phyloP scores from a whole-genome alignment of 1,139 yeast species.

The Blastobotrys aristatus region DNA sequence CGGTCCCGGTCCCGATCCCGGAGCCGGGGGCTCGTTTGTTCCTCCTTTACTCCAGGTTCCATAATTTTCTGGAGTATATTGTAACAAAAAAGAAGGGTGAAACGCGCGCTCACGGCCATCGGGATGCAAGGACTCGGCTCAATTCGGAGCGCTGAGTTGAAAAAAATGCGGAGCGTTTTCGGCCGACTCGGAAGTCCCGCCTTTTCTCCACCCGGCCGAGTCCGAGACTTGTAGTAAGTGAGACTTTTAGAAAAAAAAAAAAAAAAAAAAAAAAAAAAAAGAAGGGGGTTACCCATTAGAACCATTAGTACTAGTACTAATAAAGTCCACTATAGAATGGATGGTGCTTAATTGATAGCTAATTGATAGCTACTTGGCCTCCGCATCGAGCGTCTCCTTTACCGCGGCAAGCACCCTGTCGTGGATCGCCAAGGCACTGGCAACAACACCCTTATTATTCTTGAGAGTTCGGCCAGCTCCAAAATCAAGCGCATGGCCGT shows the following conservation, averaged over 20 bases:
- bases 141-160: neutral
- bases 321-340: too few relatives aligned
- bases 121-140: neutral
- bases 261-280: too few relatives aligned
- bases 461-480: slow-evolving; percentile 78
- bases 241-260: too few relatives aligned
- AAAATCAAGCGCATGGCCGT: slow-evolving; percentile 68
- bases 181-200: neutral
- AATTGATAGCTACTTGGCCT: too few relatives aligned
- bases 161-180: neutral
- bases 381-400: too few relatives aligned
- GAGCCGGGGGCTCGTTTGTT: too few relatives aligned
- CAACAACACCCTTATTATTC: slow-evolving; percentile 82
- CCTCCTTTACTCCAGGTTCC: too few relatives aligned
- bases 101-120: too few relatives aligned
- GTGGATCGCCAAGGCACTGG: slow-evolving; percentile 67
- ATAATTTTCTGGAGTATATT: neutral
- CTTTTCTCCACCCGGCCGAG: neutral
- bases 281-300: too few relatives aligned
- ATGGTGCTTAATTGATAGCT: too few relatives aligned
- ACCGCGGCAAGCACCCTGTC: slow-evolving; percentile 59
- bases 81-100: neutral
- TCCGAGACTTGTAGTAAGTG: neutral
- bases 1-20: too few relatives aligned
- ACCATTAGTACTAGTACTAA: too few relatives aligned